phyloP scores from a whole-genome alignment of 2,329 filamentous ascomycete genomes.

The Rutstroemia sp. region DNA sequence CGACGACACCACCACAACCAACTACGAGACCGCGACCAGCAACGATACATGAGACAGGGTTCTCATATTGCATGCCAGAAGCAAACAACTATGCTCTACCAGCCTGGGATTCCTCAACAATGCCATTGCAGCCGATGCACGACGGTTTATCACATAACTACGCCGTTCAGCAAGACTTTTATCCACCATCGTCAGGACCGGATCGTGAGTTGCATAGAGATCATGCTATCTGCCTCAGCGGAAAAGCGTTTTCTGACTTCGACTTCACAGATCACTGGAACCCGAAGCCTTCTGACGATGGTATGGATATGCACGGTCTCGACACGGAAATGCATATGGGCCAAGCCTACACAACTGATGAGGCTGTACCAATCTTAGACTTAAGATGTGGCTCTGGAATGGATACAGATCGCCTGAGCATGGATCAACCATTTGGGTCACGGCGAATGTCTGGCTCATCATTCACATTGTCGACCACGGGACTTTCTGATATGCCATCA shows the following conservation, averaged over 20 bases:
- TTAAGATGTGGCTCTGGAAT: constrained; percentile 40
- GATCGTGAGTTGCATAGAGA: constrained; percentile 36
- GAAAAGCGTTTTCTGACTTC: constrained; percentile 9
- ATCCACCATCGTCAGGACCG: constrained; percentile 42
- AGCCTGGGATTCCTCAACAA: constrained; percentile 49
- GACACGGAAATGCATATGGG: constrained; percentile 54
- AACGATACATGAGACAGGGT: constrained; percentile 51
- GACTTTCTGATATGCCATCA: constrained; percentile 60
- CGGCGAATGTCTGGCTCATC: constrained; percentile 66
- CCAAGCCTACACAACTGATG: constrained; percentile 55
- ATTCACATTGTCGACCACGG: constrained; percentile 63
- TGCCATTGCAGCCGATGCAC: constrained; percentile 36
- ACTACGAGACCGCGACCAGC: constrained; percentile 44
- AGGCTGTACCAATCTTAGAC: constrained; percentile 55
- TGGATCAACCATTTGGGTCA: constrained; percentile 46
- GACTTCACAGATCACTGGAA: constrained; percentile 39
- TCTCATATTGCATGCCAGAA: constrained; percentile 50
- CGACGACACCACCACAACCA: constrained; percentile 40
- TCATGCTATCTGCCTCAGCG: constrained; percentile 4
- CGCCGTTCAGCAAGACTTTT: constrained; percentile 52
- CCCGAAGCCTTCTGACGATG: constrained; percentile 50
- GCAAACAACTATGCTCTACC: constrained; percentile 42
- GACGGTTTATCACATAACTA: constrained; percentile 47
- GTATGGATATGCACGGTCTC: constrained; percentile 46
- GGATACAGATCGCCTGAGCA: constrained; percentile 44